Evolutionary conservation across 2,329 filamentous ascomycete species (phyloP), one percentile per base, ranked within the genome.

Genomic region (Alternaria viburni): DNA sequence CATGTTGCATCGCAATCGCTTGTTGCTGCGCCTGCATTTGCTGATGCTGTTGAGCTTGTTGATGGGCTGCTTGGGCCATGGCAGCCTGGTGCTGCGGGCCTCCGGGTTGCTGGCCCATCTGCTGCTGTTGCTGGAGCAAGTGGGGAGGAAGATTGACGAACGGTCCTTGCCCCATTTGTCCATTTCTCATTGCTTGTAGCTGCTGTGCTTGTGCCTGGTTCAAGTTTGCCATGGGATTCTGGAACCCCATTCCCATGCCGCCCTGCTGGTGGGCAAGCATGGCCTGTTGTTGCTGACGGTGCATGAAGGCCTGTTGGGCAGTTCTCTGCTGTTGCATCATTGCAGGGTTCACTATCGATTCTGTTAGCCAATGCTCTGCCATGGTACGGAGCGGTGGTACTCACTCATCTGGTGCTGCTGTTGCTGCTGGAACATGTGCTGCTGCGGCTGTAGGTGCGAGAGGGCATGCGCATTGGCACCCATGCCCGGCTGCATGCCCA

Each of bases 401-500:
- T 78, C 70, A 82, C 80, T 80, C 74, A 77, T 76, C 43, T 65
- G 72, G 44, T 75, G 72, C 41, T 79, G 79, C 66, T 83, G 84
- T 68, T 81, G 82, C 55, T 81, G 82, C 62, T 85, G 84, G 69
- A 87, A 84, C 78, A 87, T 83, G 63, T 85, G 87, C 70, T 87
- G 85, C 70, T 87, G 85, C 12, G 90, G 90, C 74, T 85, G 91
- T 57, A 93, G 78, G 76, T 94, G 91, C 75, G 90, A 89, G 72
- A 93, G 81, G 17, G 89, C 89, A 80, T 93, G 91, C 63, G 87
- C 86, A 79, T 88, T 91, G 25, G 85, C 86, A 57, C 84, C 86
- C 68, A 82, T 83, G 65, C 90, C 88, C 28, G 90, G 90, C 67
- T 91, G 90, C 88, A 94, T 92, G 61, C 87, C 89, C 90, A 94